Conservation (phyloP, 306 rosid species). For the Rosa multiflora region DNA sequence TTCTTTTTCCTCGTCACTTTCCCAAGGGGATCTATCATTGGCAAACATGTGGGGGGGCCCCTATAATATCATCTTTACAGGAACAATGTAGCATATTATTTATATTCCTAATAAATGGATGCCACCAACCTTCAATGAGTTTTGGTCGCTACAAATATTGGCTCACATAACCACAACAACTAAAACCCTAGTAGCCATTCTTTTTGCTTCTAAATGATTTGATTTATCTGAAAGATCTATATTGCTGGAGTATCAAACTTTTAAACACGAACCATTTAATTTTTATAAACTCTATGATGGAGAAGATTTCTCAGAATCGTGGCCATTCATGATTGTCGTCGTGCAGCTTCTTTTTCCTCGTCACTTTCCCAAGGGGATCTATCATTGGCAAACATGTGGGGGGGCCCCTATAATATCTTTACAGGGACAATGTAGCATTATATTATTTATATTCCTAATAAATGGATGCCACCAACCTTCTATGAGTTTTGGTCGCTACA, state of each 20-base stretch:
- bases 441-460: not conserved
- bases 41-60: constrained; percentile 7
- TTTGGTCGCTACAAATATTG: not conserved
- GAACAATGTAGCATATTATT: not conserved
- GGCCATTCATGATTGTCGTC: constrained; percentile 23
- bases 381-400: constrained; percentile 1
- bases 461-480: not conserved
- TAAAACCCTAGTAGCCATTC: no score
- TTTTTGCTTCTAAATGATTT: no score
- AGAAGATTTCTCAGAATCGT: not conserved
- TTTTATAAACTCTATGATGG: not conserved
- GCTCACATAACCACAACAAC: not conserved
- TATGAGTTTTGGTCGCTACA: not conserved
- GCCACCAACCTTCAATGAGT: not conserved
- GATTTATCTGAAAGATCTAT: no score
- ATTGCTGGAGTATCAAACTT: no score
- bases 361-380: not conserved
- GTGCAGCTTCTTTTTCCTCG: constrained; percentile 3
- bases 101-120: not conserved
- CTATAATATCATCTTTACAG: not conserved
- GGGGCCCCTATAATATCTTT: not conserved
- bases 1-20: constrained; percentile 5
- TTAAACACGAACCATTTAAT: no score
- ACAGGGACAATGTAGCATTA: not conserved
- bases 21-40: not conserved